A percentile compares a stretch with the other conserved stretches of the same genome.
Evolutionary conservation across 2,329 filamentous ascomycete genomes (phyloP).

Genomic region (Colletotrichum zoysiae): DNA sequence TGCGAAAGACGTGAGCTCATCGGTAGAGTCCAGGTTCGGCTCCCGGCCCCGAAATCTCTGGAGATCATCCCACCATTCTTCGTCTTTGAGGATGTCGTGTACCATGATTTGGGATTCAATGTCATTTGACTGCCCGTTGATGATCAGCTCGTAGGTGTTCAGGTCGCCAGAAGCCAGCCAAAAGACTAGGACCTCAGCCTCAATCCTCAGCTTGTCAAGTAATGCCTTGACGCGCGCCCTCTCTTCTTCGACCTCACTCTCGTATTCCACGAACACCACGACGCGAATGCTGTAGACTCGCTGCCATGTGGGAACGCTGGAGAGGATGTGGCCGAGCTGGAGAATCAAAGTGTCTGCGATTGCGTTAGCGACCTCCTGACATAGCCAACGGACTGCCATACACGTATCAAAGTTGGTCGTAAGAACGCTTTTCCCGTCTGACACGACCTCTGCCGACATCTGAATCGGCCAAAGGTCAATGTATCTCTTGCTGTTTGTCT

Average conservation of each 20-base stretch:
- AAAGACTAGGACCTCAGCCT: conserved; percentile 83
- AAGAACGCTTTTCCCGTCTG: conserved; percentile 75
- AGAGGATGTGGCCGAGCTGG: conserved; percentile 86
- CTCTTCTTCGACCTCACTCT: conserved; percentile 85
- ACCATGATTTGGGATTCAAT: conserved; percentile 66
- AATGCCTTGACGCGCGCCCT: conserved; percentile 77
- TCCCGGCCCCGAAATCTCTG: conserved; percentile 64
- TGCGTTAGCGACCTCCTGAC: neutral
- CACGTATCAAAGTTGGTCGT: conserved; percentile 95
- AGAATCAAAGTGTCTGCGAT: conserved; percentile 78
- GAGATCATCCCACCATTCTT: conserved; percentile 88
- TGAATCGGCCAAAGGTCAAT: conserved; percentile 94
- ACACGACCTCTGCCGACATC: conserved; percentile 86
- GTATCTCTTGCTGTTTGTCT: conserved; percentile 76
- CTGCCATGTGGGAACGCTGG: conserved; percentile 85
- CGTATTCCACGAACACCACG: conserved; percentile 90
- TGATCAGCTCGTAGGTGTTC: conserved; percentile 80
- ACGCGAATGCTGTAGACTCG: conserved; percentile 79
- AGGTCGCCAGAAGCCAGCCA: conserved; percentile 82
- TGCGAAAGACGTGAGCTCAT: conserved; percentile 58
- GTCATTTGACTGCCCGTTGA: conserved; percentile 73
- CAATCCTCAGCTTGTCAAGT: conserved; percentile 84
- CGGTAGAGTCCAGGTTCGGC: conserved; percentile 54
- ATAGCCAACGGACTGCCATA: conserved; percentile 53
- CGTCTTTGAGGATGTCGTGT: conserved; percentile 74